Percentiles rank a stretch among this genome's conserved stretches.
phyloP scores from a whole-genome alignment of 345 rosid genomes.

The Populus deltoides region DNA sequence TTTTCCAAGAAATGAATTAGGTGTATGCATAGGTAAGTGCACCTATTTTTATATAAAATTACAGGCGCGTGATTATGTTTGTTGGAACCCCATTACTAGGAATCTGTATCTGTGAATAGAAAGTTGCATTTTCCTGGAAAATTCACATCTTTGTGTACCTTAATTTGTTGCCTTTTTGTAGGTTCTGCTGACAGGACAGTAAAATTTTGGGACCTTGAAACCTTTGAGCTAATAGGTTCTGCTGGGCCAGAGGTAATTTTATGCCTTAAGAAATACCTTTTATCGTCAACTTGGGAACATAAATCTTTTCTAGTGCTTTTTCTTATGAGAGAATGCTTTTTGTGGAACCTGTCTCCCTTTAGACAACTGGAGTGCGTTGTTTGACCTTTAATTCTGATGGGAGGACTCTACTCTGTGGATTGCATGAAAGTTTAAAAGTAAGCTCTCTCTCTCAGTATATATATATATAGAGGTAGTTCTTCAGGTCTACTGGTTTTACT shows the following conservation, averaged over 20 bases:
- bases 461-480: not conserved
- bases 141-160: not conserved
- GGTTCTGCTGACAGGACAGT: constrained; percentile 99
- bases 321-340: constrained; percentile 1
- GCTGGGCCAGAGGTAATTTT: constrained; percentile 87
- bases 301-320: not conserved
- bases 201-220: constrained; percentile 98
- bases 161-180: constrained; percentile 26
- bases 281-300: constrained; percentile 6
- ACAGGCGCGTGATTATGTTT: not conserved
- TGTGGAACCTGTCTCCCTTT: constrained; percentile 18
- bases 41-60: not conserved
- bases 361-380: constrained; percentile 91
- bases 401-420: constrained; percentile 87
- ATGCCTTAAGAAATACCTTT: constrained; percentile 12
- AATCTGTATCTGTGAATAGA: not conserved
- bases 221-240: constrained; percentile 93
- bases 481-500: constrained; percentile 15
- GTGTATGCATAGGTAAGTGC: not conserved
- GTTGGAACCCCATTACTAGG: not conserved
- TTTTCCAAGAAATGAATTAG: not conserved
- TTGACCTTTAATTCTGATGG: constrained; percentile 95
- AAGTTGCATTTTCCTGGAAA: not conserved
- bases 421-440: constrained; percentile 90
- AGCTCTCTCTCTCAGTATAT: not conserved